Percentiles rank a stretch among this genome's conserved stretches.
phyloP scores from a whole-genome alignment of 2,329 filamentous ascomycete genomes.

The Cladophialophora yegresii region DNA sequence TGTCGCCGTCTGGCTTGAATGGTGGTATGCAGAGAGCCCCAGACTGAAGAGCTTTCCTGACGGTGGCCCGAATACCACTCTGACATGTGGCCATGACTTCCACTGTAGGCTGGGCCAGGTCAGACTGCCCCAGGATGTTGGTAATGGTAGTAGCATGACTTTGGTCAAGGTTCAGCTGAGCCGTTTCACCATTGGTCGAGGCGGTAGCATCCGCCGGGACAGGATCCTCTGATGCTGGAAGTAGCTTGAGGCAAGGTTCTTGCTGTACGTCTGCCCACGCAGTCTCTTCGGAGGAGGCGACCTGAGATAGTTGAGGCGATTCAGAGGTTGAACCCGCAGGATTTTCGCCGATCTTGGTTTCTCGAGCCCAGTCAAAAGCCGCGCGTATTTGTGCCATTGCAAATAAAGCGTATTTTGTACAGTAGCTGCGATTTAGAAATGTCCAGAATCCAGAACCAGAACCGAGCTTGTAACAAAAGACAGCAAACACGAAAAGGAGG shows the following conservation, averaged over 20 bases:
- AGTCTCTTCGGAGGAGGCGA: not conserved
- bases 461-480: not conserved
- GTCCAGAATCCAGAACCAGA: not conserved
- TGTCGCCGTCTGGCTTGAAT: not conserved
- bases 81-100: not conserved
- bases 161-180: not conserved
- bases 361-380: not conserved
- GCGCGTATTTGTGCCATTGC: not conserved
- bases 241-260: not conserved
- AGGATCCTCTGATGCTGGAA: not conserved
- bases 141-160: not conserved
- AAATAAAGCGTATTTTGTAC: not conserved
- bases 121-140: not conserved
- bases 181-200: not conserved
- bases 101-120: not conserved
- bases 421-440: not conserved
- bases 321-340: not conserved
- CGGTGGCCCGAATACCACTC: not conserved
- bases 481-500: not conserved
- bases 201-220: not conserved
- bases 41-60: conserved; percentile 17
- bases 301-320: not conserved
- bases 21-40: conserved; percentile 18
- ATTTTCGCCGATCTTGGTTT: not conserved
- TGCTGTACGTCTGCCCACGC: not conserved